These are phyloP conservation scores for Ceratocystiopsis sp. DNA, from an alignment of 2,329 filamentous ascomycete species.

Conservation along the genomic window DNA sequence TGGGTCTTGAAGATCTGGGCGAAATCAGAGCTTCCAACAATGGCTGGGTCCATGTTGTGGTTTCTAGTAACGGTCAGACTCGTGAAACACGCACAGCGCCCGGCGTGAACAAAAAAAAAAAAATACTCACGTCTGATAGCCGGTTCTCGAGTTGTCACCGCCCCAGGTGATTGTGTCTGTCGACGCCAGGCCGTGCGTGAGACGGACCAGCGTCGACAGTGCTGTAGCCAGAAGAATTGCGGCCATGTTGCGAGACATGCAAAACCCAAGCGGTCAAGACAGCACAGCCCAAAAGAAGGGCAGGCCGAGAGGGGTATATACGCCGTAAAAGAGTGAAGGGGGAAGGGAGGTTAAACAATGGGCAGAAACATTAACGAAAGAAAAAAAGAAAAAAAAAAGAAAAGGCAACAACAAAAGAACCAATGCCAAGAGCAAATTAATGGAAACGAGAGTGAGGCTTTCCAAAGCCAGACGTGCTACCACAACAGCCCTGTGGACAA, in stretches of 20 bases:
- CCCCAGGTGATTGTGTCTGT: conserved; percentile 44
- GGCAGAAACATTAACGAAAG: not conserved
- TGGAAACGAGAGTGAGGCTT: not conserved
- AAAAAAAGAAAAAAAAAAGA: not conserved
- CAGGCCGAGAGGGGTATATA: not conserved
- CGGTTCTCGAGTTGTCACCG: conserved; percentile 35
- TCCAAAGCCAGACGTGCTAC: too few species aligned
- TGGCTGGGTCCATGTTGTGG: conserved; percentile 45
- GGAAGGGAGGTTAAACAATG: not conserved
- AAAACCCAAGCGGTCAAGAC: not conserved
- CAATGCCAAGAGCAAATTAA: too few species aligned
- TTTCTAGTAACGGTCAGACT: conserved; percentile 18
- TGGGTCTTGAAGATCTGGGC: conserved; percentile 34
- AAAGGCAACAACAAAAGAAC: not conserved
- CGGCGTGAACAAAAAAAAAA: not conserved
- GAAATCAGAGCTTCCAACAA: conserved; percentile 37
- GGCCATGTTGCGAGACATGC: not conserved
- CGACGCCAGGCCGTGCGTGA: conserved; percentile 20
- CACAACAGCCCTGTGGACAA: not conserved
- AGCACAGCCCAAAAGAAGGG: not conserved
- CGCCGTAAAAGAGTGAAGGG: not conserved
- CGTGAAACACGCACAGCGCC: not conserved
- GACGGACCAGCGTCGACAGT: conserved; percentile 17
- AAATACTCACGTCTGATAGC: conserved; percentile 31
- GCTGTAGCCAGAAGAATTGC: conserved; percentile 1